A percentile compares a stretch with the other conserved stretches of the same genome.
Evolutionary conservation across 1,284 basidiomycete genomes (phyloP).

Genomic region (Xanthoconium separans): DNA sequence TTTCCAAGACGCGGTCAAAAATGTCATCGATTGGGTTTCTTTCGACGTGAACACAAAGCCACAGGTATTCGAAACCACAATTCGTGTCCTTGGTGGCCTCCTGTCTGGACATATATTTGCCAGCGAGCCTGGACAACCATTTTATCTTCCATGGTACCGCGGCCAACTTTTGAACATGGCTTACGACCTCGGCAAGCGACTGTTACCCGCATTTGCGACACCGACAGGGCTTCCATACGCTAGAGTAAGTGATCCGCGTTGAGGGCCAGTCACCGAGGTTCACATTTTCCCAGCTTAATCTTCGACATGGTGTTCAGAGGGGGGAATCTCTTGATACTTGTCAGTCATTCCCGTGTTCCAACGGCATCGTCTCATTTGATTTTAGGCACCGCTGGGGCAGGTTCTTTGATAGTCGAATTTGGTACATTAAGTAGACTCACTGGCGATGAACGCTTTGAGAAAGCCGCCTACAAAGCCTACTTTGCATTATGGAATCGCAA

Average conservation of each 20-base stretch:
- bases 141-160: constrained; percentile 74
- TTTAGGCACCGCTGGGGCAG: constrained; percentile 86
- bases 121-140: constrained; percentile 58
- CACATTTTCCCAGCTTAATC: constrained; percentile 56
- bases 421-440: constrained; percentile 87
- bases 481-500: constrained; percentile 91
- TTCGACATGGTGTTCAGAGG: constrained; percentile 65
- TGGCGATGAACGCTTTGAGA: constrained; percentile 84
- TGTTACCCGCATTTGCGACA: constrained; percentile 87
- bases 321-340: constrained; percentile 80
- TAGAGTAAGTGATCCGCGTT: constrained; percentile 49
- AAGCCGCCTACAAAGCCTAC: constrained; percentile 80
- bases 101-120: constrained; percentile 86
- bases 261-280: not conserved
- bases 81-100: constrained; percentile 85
- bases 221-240: constrained; percentile 89
- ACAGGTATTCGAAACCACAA: constrained; percentile 91
- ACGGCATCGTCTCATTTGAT: constrained; percentile 13
- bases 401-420: constrained; percentile 89
- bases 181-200: constrained; percentile 77
- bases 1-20: constrained; percentile 74
- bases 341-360: constrained; percentile 38
- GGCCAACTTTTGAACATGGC: constrained; percentile 79
- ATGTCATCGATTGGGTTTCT: constrained; percentile 74
- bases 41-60: constrained; percentile 90